Percentiles rank a stretch among this genome's conserved stretches.
Evolutionary conservation across 2,329 filamentous ascomycete species (phyloP).

Genomic region (Aspergillus sp.): DNA sequence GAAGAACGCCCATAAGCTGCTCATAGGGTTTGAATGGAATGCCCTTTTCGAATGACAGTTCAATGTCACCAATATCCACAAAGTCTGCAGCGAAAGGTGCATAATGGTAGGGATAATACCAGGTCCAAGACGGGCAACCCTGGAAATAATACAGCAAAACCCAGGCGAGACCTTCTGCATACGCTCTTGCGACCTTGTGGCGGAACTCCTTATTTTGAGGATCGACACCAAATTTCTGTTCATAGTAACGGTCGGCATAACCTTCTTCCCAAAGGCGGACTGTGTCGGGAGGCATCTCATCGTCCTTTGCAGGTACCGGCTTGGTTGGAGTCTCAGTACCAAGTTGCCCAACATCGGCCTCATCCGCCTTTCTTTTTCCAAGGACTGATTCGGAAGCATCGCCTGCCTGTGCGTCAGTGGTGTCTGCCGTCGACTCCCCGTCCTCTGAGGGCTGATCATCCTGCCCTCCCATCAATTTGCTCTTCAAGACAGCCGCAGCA

Average conservation of each 20-base stretch:
- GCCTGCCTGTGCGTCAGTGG: conserved; percentile 25
- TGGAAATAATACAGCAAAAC: conserved; percentile 97
- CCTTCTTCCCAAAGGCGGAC: conserved; percentile 93
- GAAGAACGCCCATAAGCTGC: conserved; percentile 96
- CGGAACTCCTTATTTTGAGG: conserved; percentile 82
- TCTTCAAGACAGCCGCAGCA: conserved; percentile 84
- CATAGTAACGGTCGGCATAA: conserved; percentile 93
- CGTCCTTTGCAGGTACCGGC: conserved; percentile 51
- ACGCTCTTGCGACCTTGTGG: conserved; percentile 83
- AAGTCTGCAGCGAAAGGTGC: conserved; percentile 97
- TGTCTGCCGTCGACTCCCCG: conserved; percentile 23
- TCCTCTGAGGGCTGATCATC: conserved; percentile 22
- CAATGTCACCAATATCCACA: conserved; percentile 74
- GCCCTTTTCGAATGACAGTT: conserved; percentile 80
- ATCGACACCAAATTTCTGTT: conserved; percentile 89
- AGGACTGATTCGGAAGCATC: conserved; percentile 35
- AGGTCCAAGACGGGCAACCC: conserved; percentile 97
- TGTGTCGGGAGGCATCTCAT: conserved; percentile 71
- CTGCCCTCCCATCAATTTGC: conserved; percentile 61
- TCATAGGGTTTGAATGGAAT: conserved; percentile 88
- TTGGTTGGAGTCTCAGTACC: conserved; percentile 57
- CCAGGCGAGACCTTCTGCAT: conserved; percentile 93
- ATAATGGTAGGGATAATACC: conserved; percentile 99
- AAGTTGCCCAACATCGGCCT: conserved; percentile 61
- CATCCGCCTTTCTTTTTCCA: conserved; percentile 66